A percentile compares a stretch with the other conserved stretches of the same genome.
Conservation (phyloP, 495 filamentous ascomycete species). For the Hyaloscypha hepaticicola region DNA sequence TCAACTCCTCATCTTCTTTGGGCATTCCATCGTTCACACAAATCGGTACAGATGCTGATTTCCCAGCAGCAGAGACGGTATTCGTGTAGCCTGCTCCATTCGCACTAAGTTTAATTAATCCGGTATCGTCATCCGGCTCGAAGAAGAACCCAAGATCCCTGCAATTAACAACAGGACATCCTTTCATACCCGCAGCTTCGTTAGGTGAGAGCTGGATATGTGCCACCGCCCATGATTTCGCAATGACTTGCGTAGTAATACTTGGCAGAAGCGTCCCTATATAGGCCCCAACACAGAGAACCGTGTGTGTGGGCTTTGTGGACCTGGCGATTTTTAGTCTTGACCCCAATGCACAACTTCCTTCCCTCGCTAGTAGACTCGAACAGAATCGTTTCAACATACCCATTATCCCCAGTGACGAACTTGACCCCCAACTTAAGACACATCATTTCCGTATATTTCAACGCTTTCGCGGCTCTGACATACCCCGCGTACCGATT, state of each 20-base stretch:
- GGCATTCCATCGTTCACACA: constrained; percentile 44
- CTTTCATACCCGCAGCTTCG: constrained; percentile 49
- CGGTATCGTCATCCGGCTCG: constrained; percentile 54
- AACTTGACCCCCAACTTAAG: constrained; percentile 37
- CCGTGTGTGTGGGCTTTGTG: not conserved
- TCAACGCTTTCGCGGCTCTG: constrained; percentile 46
- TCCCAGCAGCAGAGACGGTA: constrained; percentile 34
- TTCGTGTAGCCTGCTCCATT: constrained; percentile 56
- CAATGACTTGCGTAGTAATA: constrained; percentile 40
- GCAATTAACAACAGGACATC: constrained; percentile 54
- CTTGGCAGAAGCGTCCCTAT: constrained; percentile 28
- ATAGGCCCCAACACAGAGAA: constrained; percentile 32
- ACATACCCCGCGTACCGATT: constrained; percentile 55
- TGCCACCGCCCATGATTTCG: constrained; percentile 51
- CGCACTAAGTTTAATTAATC: constrained; percentile 54
- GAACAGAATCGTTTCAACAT: not conserved
- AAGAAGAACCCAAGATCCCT: constrained; percentile 61
- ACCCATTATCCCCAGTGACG: constrained; percentile 25
- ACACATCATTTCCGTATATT: constrained; percentile 29
- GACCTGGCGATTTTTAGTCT: not conserved
- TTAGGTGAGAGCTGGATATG: constrained; percentile 53
- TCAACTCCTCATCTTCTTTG: constrained; percentile 44
- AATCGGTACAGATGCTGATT: constrained; percentile 35
- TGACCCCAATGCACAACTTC: not conserved
- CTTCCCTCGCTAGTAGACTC: not conserved